Base-by-base conservation (phyloP, 2,329 filamentous ascomycete species). In the Aschersonia sp. region DNA sequence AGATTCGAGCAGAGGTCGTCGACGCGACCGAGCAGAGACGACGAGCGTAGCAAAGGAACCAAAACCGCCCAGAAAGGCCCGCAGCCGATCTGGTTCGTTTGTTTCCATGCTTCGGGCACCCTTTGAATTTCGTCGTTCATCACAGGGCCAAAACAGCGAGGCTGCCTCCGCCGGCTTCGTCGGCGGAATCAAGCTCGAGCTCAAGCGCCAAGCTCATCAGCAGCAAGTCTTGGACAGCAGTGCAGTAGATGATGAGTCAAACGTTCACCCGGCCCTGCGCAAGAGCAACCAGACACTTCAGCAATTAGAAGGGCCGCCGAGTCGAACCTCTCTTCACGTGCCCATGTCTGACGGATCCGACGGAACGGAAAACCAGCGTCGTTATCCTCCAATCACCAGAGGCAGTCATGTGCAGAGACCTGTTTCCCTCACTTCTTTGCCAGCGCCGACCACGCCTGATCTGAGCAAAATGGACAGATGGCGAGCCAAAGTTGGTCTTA, bases 151-250 rank as follows among this genome's bases (percentile, higher is more conserved):
- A 28, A 51, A 54, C 6, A 52, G 52, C n/a, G 55, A 63, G 5
- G 35, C 20, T 20, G 20, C 20, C 20, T 57, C 56, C 35, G 12
- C 40, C 2, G 61, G 60, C 9, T 71, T 71, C 51, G 62, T 71
- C 30, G 65, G 68, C 1, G 66, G 64, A 28, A 61, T 63, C 47
- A 70, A 69, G 48, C 57, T 69, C 12, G 66, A 68, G 44, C 58
- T 65, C 44, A 59, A 68, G 48, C 61, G 61, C 44, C 59, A 67
- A 5, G 59, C 59, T 1, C 61, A 61, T 20, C 54, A 60, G 6
- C 55, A 65, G 38, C 55, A 58, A 40, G 54, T 55, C 1, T 50
- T 59, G 5, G 53, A 63, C 0, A 56, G 54, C 7, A 55, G 59
- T 3, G 54, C 56, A 5, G 54, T 57, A 9, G 54, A 53, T 5